Conservation (phyloP, 345 rosid species). For the Eucalyptus virginea region DNA sequence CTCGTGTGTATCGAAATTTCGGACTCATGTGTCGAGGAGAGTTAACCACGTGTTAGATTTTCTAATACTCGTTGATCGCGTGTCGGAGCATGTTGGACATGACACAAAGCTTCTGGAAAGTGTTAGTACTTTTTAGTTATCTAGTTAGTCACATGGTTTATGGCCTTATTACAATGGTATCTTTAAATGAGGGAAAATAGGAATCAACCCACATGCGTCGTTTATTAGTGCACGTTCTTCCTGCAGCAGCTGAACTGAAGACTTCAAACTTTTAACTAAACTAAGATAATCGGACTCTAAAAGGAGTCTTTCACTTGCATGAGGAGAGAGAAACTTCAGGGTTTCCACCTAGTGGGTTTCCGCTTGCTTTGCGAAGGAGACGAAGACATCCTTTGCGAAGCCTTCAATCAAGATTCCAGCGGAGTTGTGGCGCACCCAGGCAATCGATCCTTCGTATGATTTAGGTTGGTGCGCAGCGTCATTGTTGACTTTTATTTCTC, state of each 20-base stretch:
- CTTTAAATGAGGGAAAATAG: background rate
- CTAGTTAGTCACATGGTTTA: background rate
- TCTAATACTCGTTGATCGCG: rapidly evolving
- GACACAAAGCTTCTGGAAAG: rapidly evolving
- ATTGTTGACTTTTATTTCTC: background rate
- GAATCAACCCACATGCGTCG: background rate
- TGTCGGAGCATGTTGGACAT: too few species aligned
- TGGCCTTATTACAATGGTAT: background rate
- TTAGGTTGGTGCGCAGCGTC: background rate
- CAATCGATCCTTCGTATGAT: background rate
- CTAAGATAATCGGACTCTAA: background rate
- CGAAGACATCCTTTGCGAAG: background rate
- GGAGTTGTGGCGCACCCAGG: background rate
- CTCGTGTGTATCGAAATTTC: rapidly evolving
- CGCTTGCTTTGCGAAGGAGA: background rate
- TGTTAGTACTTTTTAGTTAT: too few species aligned
- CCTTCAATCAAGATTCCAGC: background rate
- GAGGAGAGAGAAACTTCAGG: background rate
- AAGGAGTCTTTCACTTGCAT: background rate
- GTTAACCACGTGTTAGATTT: rapidly evolving
- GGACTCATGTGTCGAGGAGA: rapidly evolving
- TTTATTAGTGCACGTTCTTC: background rate
- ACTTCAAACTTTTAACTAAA: background rate
- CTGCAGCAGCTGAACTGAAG: too few species aligned
- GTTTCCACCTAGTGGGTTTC: background rate